Conservation (phyloP, 2,329 filamentous ascomycete genomes). For the Ophiostoma ulmi region DNA sequence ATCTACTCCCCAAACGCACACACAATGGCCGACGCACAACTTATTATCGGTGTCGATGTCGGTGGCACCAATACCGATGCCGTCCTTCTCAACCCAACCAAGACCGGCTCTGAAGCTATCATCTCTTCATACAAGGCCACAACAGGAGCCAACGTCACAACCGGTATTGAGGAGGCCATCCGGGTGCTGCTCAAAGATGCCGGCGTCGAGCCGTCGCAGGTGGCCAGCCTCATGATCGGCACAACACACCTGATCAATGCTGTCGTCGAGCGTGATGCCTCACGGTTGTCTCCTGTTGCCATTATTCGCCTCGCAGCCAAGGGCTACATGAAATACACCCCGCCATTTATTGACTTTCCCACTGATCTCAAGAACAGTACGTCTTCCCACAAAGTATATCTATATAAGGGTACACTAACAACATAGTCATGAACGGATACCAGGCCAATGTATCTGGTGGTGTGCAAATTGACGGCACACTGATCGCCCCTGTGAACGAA, state of each 20-base stretch:
- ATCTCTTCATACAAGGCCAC: conserved; percentile 27
- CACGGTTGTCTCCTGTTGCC: conserved; percentile 32
- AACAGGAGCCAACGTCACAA: conserved; percentile 27
- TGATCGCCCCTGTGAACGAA: conserved; percentile 44
- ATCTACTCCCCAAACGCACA: not conserved
- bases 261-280: conserved; percentile 29
- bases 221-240: conserved; percentile 29
- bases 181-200: conserved; percentile 24
- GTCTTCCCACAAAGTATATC: conserved; percentile 31
- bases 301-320: conserved; percentile 36
- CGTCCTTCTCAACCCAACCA: conserved; percentile 29
- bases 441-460: not conserved
- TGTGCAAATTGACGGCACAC: conserved; percentile 46
- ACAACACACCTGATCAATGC: conserved; percentile 31
- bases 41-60: conserved; percentile 42
- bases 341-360: conserved; percentile 40
- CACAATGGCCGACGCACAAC: not conserved
- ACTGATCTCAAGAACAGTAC: conserved; percentile 45
- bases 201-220: conserved; percentile 18
- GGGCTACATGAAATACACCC: conserved; percentile 38
- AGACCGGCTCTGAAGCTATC: conserved; percentile 31
- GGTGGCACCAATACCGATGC: conserved; percentile 34
- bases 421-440: not conserved
- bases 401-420: not conserved
- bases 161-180: conserved; percentile 28